Evolutionary conservation across 2,329 filamentous ascomycete genomes (phyloP), one percentile per base, ranked within the genome.

Genomic region (Myriosclerotinia curreyana): DNA sequence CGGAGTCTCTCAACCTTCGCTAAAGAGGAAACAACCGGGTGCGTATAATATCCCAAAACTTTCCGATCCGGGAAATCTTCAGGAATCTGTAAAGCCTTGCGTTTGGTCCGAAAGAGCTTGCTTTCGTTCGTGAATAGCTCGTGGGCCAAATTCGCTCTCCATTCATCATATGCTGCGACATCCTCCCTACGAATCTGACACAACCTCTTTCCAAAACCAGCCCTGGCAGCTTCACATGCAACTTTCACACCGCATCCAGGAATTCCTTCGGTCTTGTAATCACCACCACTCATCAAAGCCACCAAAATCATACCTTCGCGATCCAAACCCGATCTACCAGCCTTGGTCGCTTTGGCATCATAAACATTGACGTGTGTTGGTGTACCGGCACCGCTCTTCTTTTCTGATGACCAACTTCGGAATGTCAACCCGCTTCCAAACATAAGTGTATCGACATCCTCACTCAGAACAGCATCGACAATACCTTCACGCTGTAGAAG

Each of bases 401-500:
- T 82, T 73, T 96, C 91, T 3, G 90, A 83, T 0, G 90, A 90
- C 87, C 91, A 97, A 71, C 92, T 94, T 59, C 92, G 84, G 50
- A 97, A 78, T 0, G 90, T 94, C 46, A 86, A 78, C 0, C 84
- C 87, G 68, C 92, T 95, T 1, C 95, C 95, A 77, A 98, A 98
- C 94, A 98, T 98, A 71, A 98, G 84, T 2, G 94, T 95, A 74
- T 99, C 95, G 51, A 97, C 92, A 79, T 99, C 95, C 75, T 99
- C 93, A 75, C 91, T 97, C 71, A 99, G 81, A 1, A 98, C 95
- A 0, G 91, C 94, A 75, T 99, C 95, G 0, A 96, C 93, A 11
- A 96, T 80, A 0, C 92, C 92, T 53, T 88, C 83, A 65, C 83
- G 82, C 73, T 99, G 93, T 3, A 99, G 77, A 20, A 95, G 78